These are phyloP conservation scores for Arabis alpina DNA, from an alignment of 345 rosid genomes.

Conservation along the genomic window DNA sequence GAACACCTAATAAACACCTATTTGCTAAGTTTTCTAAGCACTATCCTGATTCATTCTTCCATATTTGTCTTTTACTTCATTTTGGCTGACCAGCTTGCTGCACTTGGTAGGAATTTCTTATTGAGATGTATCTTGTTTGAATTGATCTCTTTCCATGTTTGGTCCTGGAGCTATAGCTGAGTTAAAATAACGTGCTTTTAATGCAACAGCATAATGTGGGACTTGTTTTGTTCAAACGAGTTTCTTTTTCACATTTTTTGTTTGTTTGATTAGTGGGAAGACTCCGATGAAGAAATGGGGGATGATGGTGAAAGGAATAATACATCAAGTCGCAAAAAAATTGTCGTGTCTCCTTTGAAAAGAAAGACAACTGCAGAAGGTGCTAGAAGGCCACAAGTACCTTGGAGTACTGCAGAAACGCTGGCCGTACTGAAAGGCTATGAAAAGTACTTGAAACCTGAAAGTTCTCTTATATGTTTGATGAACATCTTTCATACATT, in stretches of 20 bases:
- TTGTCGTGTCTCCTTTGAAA: slow-evolving; percentile 27
- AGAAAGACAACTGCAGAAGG: slow-evolving; percentile 16
- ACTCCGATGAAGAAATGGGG: slow-evolving; percentile 32
- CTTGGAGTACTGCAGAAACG: slow-evolving; percentile 46
- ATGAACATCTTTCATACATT: slow-evolving; percentile 26
- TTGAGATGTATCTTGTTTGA: slow-evolving; percentile 20
- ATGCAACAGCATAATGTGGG: background rate
- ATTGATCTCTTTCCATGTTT: slow-evolving; percentile 7
- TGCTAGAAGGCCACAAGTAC: slow-evolving; percentile 26
- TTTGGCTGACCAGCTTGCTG: slow-evolving; percentile 17
- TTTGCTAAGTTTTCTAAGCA: no score
- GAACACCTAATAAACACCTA: background rate
- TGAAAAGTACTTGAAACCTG: slow-evolving; percentile 36
- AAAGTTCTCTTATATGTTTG: slow-evolving; percentile 13
- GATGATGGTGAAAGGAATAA: slow-evolving; percentile 17
- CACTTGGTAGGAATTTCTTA: background rate
- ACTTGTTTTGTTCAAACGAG: slow-evolving; percentile 19
- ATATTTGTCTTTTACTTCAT: background rate
- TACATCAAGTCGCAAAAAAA: slow-evolving; percentile 22
- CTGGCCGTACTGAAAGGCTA: slow-evolving; percentile 41
- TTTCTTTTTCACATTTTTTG: slow-evolving; percentile 12
- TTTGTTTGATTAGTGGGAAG: slow-evolving; percentile 46
- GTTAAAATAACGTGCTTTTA: background rate
- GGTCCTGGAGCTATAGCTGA: background rate
- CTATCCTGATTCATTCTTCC: slow-evolving; percentile 2